Evolutionary conservation across 192 early-diverging fungal genomes (phyloP).

Genomic region (Coemansia reversa): DNA sequence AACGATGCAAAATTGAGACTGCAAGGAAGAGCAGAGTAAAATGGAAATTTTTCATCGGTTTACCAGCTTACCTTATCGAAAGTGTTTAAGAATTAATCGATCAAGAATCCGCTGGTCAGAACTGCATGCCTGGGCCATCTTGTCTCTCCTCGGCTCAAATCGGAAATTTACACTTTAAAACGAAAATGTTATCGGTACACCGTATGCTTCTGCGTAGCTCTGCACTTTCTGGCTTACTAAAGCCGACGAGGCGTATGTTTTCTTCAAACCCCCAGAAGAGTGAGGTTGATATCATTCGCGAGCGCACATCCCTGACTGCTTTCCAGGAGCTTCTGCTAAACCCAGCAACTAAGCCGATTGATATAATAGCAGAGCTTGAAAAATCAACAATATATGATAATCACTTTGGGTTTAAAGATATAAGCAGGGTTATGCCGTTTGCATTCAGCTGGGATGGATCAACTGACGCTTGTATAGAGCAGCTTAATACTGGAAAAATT

Average conservation of each 20-base stretch:
- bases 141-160: too few species aligned
- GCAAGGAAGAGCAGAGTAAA: too few species aligned
- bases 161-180: too few species aligned
- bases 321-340: constrained; percentile 23
- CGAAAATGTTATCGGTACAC: too few species aligned
- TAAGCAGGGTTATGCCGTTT: constrained; percentile 29
- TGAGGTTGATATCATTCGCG: constrained; percentile 27
- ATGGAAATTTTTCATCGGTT: too few species aligned
- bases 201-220: neutral
- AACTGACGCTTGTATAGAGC: constrained; percentile 2
- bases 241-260: constrained; percentile 21
- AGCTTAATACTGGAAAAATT: constrained; percentile 15
- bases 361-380: constrained; percentile 12
- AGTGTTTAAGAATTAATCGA: too few species aligned
- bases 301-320: constrained; percentile 24
- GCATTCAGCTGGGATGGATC: constrained; percentile 29
- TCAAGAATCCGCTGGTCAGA: neutral
- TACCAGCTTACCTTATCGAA: too few species aligned
- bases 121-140: too few species aligned
- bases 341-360: constrained; percentile 12
- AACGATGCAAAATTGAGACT: too few species aligned
- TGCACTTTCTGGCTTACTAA: constrained; percentile 4
- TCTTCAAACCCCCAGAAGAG: constrained; percentile 8
- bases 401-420: constrained; percentile 32
- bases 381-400: constrained; percentile 9